These are phyloP conservation scores for Trichosporon faecale DNA, from an alignment of 1,284 basidiomycete genomes.

Conservation along the genomic window DNA sequence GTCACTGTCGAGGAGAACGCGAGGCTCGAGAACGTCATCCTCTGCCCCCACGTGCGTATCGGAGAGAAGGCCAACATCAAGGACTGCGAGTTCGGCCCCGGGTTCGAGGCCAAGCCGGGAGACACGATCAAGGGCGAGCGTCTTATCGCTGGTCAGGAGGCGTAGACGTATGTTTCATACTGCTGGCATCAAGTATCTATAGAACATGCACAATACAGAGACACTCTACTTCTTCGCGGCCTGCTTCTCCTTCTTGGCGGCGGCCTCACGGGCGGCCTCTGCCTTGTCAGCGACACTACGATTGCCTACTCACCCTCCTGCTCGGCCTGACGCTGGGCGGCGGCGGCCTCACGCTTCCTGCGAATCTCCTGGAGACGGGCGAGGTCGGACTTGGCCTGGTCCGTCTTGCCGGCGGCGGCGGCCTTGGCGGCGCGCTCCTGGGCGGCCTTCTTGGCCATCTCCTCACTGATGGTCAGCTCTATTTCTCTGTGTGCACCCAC, in stretches of 20 bases:
- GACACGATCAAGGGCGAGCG: conserved; percentile 64
- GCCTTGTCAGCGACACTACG: conserved; percentile 10
- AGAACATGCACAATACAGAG: conserved; percentile 10
- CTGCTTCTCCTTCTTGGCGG: conserved; percentile 44
- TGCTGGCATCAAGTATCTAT: not conserved
- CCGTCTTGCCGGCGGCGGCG: conserved; percentile 73
- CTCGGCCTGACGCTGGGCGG: conserved; percentile 78
- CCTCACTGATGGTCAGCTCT: conserved; percentile 61
- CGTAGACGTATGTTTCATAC: conserved; percentile 20
- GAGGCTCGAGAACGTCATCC: conserved; percentile 82
- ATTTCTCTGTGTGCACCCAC: conserved; percentile 42
- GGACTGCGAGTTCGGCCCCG: conserved; percentile 79
- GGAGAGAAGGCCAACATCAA: conserved; percentile 74
- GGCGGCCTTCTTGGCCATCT: conserved; percentile 83
- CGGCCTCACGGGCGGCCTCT: conserved; percentile 49
- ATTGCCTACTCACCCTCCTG: conserved; percentile 58
- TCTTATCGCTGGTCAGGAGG: conserved; percentile 54
- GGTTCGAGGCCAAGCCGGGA: conserved; percentile 71
- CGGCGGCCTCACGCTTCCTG: conserved; percentile 77
- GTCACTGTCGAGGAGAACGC: conserved; percentile 69
- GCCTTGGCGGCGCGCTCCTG: conserved; percentile 65
- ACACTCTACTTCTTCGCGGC: conserved; percentile 8
- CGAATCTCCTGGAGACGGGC: conserved; percentile 80
- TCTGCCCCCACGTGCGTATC: conserved; percentile 76
- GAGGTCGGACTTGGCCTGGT: conserved; percentile 80